Conservation (phyloP, 225 moss, liverwort and hornwort genomes). For the Rhytidiadelphus loreus region DNA sequence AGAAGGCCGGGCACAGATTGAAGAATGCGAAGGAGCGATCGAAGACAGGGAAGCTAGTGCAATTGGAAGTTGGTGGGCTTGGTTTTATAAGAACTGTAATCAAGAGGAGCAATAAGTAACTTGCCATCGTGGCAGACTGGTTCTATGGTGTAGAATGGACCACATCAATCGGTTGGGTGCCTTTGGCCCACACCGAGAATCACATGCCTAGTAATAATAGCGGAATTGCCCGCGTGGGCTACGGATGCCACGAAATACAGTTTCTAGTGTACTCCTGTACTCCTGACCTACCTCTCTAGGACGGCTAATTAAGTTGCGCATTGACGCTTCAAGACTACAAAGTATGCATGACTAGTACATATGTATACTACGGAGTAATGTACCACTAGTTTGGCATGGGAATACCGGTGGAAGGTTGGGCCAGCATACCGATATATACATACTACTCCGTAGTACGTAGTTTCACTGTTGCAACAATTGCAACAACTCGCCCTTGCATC, state of each 20-base stretch:
- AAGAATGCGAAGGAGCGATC: background rate
- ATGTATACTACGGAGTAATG: too few relatives aligned
- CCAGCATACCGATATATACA: accelerated
- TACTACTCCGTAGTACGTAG: background rate
- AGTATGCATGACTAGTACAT: too few relatives aligned
- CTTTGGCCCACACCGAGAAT: background rate
- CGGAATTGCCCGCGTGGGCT: background rate
- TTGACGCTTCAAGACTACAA: too few relatives aligned
- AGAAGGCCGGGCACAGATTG: background rate
- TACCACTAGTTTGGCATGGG: background rate
- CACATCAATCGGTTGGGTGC: background rate
- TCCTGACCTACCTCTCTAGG: too few relatives aligned
- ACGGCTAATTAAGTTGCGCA: too few relatives aligned
- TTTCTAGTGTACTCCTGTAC: background rate
- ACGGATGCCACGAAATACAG: background rate
- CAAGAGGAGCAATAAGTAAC: background rate
- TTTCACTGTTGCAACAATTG: background rate
- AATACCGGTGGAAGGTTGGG: background rate
- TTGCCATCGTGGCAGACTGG: background rate
- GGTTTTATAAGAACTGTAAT: background rate
- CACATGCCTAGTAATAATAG: background rate
- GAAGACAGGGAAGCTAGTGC: background rate
- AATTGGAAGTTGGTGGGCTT: background rate
- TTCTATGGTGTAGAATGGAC: slow-evolving; percentile 15
- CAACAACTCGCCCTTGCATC: background rate